A percentile compares a stretch with the other conserved stretches of the same genome.
Evolutionary conservation across 371 early-diverging fungal species (phyloP).

Genomic region (Mortierella sp.): DNA sequence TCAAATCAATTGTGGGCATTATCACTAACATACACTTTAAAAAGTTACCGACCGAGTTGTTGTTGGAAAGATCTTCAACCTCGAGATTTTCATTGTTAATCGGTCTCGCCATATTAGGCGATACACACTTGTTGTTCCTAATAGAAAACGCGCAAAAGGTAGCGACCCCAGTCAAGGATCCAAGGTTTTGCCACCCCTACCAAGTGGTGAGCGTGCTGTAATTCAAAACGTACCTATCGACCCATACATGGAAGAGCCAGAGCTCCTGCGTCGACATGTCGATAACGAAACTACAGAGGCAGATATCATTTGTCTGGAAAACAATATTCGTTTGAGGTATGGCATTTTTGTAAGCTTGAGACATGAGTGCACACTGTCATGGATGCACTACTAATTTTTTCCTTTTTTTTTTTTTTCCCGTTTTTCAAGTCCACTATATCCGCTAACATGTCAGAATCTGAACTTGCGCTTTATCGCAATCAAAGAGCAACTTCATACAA

Average conservation of each 20-base stretch:
- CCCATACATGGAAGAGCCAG: constrained; percentile 74
- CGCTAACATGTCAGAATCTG: constrained; percentile 76
- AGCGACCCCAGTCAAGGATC: constrained; percentile 56
- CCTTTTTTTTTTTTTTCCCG: neutral
- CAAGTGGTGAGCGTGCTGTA: constrained; percentile 56
- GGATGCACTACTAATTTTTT: neutral
- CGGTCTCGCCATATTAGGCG: constrained; percentile 73
- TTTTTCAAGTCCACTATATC: constrained; percentile 70
- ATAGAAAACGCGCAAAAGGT: constrained; percentile 64
- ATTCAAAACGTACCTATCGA: constrained; percentile 65
- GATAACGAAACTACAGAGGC: constrained; percentile 79
- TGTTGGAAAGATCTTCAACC: constrained; percentile 76
- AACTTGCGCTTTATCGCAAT: constrained; percentile 85
- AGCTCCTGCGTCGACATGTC: constrained; percentile 71
- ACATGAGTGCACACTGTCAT: too few species aligned
- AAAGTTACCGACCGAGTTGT: constrained; percentile 62
- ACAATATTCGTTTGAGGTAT: constrained; percentile 73
- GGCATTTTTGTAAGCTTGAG: neutral
- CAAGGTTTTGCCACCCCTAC: constrained; percentile 63
- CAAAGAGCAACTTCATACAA: constrained; percentile 76
- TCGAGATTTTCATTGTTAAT: constrained; percentile 82
- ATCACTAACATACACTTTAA: neutral
- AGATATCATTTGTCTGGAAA: constrained; percentile 80
- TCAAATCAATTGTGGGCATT: neutral
- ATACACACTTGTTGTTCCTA: constrained; percentile 76